Evolutionary conservation across 192 early-diverging fungal genomes (phyloP).

Genomic region (Dissophora globulifera): DNA sequence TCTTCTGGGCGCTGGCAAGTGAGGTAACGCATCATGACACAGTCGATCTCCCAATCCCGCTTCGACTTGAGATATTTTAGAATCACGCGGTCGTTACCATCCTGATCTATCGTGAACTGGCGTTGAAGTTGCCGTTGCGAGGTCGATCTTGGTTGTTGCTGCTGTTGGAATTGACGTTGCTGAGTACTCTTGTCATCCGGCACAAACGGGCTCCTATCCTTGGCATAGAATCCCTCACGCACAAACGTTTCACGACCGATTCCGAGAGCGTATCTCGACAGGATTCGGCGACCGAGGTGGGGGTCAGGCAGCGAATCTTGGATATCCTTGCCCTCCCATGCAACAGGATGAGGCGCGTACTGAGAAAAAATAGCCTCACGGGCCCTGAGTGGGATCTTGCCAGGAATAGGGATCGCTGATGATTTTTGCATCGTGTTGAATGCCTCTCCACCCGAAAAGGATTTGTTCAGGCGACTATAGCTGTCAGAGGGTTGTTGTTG

Average conservation of each 20-base stretch:
- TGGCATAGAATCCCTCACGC: conserved; percentile 32
- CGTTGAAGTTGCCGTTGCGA: conserved; percentile 9
- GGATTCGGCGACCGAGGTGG: conserved; percentile 25
- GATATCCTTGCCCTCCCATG: conserved; percentile 37
- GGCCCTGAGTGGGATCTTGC: conserved; percentile 7
- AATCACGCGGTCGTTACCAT: conserved; percentile 47
- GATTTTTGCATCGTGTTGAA: conserved; percentile 24
- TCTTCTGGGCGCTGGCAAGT: conserved; percentile 39
- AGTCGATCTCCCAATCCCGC: conserved; percentile 46
- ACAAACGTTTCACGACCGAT: conserved; percentile 29
- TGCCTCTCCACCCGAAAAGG: not conserved
- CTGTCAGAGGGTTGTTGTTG: conserved; percentile 12
- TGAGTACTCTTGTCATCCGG: conserved; percentile 7
- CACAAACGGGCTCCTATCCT: conserved; percentile 29
- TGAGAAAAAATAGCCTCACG: conserved; percentile 30
- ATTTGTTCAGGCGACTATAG: not conserved
- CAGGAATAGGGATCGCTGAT: not conserved
- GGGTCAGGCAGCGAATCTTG: conserved; percentile 15
- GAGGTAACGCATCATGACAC: conserved; percentile 42
- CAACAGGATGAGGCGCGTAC: conserved; percentile 23
- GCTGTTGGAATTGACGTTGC: conserved; percentile 15
- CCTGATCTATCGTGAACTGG: conserved; percentile 31
- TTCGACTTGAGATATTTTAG: conserved; percentile 37
- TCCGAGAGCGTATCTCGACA: conserved; percentile 27
- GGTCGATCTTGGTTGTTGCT: not conserved